Conservation (phyloP, 2,329 filamentous ascomycete species). For the Ascochyta clinopodiicola region DNA sequence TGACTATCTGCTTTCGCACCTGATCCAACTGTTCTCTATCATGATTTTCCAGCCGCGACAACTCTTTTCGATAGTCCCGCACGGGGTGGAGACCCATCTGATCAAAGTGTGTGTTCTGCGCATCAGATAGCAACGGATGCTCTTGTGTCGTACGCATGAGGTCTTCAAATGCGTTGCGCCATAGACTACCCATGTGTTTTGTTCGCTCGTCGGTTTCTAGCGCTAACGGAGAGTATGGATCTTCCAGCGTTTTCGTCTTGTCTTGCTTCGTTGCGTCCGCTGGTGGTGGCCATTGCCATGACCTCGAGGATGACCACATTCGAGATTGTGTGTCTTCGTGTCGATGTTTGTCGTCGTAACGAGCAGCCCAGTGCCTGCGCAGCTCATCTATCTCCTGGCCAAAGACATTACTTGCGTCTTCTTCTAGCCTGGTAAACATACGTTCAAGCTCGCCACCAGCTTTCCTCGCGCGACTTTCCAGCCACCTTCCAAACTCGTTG, state of each 20-base stretch:
- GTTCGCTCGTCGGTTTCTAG: constrained; percentile 56
- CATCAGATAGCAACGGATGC: constrained; percentile 9
- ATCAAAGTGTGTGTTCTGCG: constrained; percentile 22
- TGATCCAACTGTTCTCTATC: not conserved
- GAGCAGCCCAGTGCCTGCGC: constrained; percentile 12
- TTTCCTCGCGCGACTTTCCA: constrained; percentile 5
- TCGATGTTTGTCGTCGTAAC: not conserved
- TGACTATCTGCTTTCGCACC: not conserved
- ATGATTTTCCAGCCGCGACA: constrained; percentile 6
- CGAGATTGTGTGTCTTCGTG: constrained; percentile 3
- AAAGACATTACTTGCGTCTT: constrained; percentile 12
- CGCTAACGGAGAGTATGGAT: constrained; percentile 60
- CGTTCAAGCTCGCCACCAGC: constrained; percentile 13
- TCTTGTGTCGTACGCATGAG: constrained; percentile 53
- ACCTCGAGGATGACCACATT: constrained; percentile 21
- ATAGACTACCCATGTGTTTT: constrained; percentile 50
- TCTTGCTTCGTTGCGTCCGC: constrained; percentile 13
- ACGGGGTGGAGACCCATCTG: constrained; percentile 13
- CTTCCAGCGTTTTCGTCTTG: constrained; percentile 1
- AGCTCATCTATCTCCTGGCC: constrained; percentile 11
- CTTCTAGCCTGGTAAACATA: constrained; percentile 12
- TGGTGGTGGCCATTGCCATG: constrained; percentile 31
- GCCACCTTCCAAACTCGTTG: constrained; percentile 11
- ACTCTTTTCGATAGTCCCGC: constrained; percentile 6
- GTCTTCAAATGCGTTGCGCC: constrained; percentile 67